Percentiles rank a stretch among this genome's conserved stretches.
These are phyloP conservation scores for Solanum lycopersicoides DNA, from an alignment of 257 asterid genomes.

Conservation along the genomic window DNA sequence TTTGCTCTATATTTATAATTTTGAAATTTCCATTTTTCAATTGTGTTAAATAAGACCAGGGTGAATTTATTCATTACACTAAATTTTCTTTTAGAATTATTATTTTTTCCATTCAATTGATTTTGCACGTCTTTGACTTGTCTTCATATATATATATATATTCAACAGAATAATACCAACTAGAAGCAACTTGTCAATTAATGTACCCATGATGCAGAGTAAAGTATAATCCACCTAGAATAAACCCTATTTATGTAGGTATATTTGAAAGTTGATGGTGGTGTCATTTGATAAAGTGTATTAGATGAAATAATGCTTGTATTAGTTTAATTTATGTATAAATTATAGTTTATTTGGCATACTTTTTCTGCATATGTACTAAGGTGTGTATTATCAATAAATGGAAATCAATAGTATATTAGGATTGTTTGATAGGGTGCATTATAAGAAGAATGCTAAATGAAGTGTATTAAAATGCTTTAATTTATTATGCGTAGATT, in stretches of 20 bases:
- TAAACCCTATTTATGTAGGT: not conserved
- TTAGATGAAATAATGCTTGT: not conserved
- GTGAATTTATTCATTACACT: not conserved
- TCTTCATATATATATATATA: not conserved
- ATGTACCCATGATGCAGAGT: not conserved
- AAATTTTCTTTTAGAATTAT: not conserved
- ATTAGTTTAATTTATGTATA: too few relatives aligned
- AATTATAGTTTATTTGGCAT: not conserved
- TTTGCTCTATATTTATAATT: not conserved
- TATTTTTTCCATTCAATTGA: not conserved
- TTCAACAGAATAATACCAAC: not conserved
- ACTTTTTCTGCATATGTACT: not conserved
- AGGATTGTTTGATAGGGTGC: not conserved
- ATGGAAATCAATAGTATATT: too few relatives aligned
- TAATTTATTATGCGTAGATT: not conserved
- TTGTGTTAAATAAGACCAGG: not conserved
- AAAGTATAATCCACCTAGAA: not conserved
- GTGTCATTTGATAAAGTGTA: too few relatives aligned
- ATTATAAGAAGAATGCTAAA: too few relatives aligned
- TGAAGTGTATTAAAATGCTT: not conserved
- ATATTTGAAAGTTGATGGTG: not conserved
- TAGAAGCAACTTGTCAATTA: not conserved
- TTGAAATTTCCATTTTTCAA: not conserved
- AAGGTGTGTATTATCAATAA: too few relatives aligned
- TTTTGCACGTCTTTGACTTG: not conserved